Evolutionary conservation across 441 rosid species (phyloP), one percentile per base, ranked within the genome.

Genomic region (Breynia disticha): DNA sequence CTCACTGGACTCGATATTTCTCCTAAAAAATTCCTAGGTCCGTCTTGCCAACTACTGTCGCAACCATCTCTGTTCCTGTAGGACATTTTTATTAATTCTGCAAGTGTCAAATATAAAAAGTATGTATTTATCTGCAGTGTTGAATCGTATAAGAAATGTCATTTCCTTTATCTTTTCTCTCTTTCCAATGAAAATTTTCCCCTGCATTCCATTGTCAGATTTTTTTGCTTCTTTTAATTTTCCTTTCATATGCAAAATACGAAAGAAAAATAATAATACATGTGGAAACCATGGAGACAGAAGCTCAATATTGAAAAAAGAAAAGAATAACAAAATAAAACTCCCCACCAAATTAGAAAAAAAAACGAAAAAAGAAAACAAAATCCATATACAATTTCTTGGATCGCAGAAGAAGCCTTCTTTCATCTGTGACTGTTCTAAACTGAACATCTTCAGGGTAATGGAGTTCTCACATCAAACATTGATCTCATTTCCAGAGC

Each of bases 321-420:
- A 46, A 46, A 56, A 22, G 11, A 18, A 16, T 11, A 20, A 57
- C 54, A 47, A 41, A 17, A 55, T 22, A 38, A 20, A 42, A 66
- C 20, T 50, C 47, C 45, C 50, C 52, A 32, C 38, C 28, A 52
- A 43, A 47, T n/a, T 11, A n/a, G n/a, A n/a, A n/a, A n/a, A n/a
- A n/a, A n/a, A n/a, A n/a, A n/a, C n/a, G n/a, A n/a, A n/a, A n/a
- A n/a, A n/a, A n/a, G n/a, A n/a, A n/a, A n/a, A n/a, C n/a, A n/a
- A n/a, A n/a, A n/a, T n/a, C n/a, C 61, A 66, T 72, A 61, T 77
- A 77, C 77, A 75, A 56, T 69, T 61, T 48, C 58, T 54, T 50
- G 51, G 68, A 67, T 44, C 19, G 20, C 35, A 63, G 60, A 47
- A 46, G 56, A 42, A 47, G 49, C 51, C 19, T 24, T 21, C 13